These are phyloP conservation scores for Penicillium longicatenatum DNA, from an alignment of 495 filamentous ascomycete species.

Conservation along the genomic window DNA sequence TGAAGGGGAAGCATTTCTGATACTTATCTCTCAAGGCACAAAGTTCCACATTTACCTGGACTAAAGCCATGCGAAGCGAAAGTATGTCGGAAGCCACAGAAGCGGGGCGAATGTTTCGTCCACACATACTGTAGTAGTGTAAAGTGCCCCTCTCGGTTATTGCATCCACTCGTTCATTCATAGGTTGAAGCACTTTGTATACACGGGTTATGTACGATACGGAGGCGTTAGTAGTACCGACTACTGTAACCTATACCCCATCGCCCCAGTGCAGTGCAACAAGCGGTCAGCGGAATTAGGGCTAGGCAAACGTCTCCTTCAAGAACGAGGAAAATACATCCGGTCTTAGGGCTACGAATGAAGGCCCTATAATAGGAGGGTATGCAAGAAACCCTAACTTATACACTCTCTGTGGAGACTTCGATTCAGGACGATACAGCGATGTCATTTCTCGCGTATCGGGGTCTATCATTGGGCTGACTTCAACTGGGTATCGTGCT, in stretches of 20 bases:
- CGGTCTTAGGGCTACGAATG: background rate
- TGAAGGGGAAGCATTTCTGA: background rate
- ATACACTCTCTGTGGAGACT: background rate
- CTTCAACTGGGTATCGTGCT: background rate
- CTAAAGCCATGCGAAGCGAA: background rate
- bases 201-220: background rate
- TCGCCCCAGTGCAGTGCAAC: background rate
- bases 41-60: background rate
- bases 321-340: background rate
- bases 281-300: background rate
- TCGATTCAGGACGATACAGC: background rate
- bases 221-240: background rate
- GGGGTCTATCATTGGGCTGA: slow-evolving; percentile 1
- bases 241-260: background rate
- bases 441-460: background rate
- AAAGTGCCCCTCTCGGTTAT: background rate
- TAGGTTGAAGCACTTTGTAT: too few relatives aligned
- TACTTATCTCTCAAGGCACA: background rate
- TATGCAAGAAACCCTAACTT: background rate
- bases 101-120: background rate
- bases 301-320: background rate
- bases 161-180: background rate
- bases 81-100: background rate
- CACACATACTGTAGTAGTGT: slow-evolving; percentile 3
- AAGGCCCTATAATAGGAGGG: background rate